Evolutionary conservation across 768 basidiomycete genomes (phyloP).

Genomic region (Vararia minispora): DNA sequence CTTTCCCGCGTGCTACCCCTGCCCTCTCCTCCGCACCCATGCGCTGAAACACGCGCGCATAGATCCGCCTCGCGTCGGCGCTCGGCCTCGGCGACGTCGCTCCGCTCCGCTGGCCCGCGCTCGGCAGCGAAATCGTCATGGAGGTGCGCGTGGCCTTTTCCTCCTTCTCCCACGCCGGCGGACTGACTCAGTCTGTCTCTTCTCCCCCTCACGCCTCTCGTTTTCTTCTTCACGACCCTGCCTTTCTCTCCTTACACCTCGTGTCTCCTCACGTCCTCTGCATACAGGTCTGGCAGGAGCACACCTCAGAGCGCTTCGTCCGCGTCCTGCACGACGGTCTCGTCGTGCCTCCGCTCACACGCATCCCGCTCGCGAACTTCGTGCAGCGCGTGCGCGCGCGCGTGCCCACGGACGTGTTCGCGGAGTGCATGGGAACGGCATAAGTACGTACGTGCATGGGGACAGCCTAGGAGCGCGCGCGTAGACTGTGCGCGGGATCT

Average conservation of each 20-base stretch:
- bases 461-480: too few species aligned
- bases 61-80: slow-evolving; percentile 25
- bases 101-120: slow-evolving; percentile 34
- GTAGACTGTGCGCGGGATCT: too few species aligned
- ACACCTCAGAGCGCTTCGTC: slow-evolving; percentile 21
- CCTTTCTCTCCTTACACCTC: too few species aligned
- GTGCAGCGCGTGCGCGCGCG: slow-evolving; percentile 21
- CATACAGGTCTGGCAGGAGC: slow-evolving; percentile 30
- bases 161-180: not conserved
- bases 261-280: too few species aligned
- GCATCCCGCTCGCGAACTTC: slow-evolving; percentile 27
- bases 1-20: too few species aligned
- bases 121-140: slow-evolving; percentile 35
- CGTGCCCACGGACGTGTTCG: slow-evolving; percentile 25
- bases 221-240: too few species aligned
- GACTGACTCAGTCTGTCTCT: too few species aligned
- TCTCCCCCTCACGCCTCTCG: too few species aligned
- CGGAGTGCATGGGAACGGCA: slow-evolving; percentile 12
- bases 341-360: slow-evolving; percentile 24
- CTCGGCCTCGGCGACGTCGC: slow-evolving; percentile 27
- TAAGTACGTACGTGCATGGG: too few species aligned
- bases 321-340: slow-evolving; percentile 35
- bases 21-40: too few species aligned
- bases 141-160: slow-evolving; percentile 23
- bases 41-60: too few species aligned